Percentiles rank a stretch among this genome's conserved stretches.
Evolutionary conservation across 2,329 filamentous ascomycete species (phyloP).

Genomic region (Fonsecaea pugnacius): DNA sequence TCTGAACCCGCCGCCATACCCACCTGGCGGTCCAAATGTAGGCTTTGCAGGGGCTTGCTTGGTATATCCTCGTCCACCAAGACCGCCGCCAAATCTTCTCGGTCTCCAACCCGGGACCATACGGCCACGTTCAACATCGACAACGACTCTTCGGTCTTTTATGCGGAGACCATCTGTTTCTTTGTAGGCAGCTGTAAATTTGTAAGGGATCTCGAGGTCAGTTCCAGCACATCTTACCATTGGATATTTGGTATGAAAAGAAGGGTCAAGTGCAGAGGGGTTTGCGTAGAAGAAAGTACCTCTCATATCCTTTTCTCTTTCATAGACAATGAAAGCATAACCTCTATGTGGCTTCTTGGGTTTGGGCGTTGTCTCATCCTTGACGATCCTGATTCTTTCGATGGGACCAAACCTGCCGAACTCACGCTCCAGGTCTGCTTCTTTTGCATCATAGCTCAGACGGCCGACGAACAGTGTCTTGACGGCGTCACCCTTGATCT

Average conservation of each 20-base stretch:
- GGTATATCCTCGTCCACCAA: constrained; percentile 91
- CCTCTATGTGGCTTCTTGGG: constrained; percentile 82
- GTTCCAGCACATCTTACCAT: constrained; percentile 41
- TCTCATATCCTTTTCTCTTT: constrained; percentile 99
- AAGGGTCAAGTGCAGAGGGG: constrained; percentile 39
- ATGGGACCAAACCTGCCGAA: constrained; percentile 94
- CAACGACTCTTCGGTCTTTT: constrained; percentile 86
- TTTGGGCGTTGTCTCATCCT: constrained; percentile 76
- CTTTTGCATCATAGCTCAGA: constrained; percentile 84
- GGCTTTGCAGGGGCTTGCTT: constrained; percentile 76
- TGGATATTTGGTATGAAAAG: constrained; percentile 23
- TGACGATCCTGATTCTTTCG: constrained; percentile 88
- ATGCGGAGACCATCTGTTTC: constrained; percentile 86
- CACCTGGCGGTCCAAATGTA: constrained; percentile 62
- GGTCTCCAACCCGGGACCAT: constrained; percentile 95
- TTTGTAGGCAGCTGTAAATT: constrained; percentile 82
- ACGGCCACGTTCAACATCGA: constrained; percentile 94
- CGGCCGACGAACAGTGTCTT: constrained; percentile 92
- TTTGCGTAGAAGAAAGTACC: constrained; percentile 66
- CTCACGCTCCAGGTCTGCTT: constrained; percentile 87
- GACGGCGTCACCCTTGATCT: constrained; percentile 90
- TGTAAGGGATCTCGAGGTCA: constrained; percentile 46
- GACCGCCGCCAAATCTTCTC: constrained; percentile 84
- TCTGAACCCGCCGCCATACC: constrained; percentile 60
- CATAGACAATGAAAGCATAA: constrained; percentile 96